Evolutionary conservation across 2,329 filamentous ascomycete genomes (phyloP), one percentile per base, ranked within the genome.

Genomic region (Pyrenophora teres): DNA sequence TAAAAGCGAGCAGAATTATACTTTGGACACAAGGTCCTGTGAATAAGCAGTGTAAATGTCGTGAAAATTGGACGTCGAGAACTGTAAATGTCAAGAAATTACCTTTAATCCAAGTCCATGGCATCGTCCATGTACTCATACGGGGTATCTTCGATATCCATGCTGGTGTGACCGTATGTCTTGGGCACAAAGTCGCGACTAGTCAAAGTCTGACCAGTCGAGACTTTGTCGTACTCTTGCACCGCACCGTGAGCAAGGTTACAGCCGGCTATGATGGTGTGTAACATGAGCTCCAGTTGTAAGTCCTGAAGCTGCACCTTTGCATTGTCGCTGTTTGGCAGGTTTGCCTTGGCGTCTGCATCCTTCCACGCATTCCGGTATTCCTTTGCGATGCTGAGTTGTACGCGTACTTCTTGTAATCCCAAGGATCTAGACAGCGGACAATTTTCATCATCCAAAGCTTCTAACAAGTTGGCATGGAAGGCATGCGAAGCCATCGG

Each of bases 341-440:
- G 16, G 18, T 33, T 46, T 1, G 45, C 48, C 5, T 71, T 70
- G 37, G 82, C 78, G 32, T 85, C 83, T 0, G 82, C 85, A 46
- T 86, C 83, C 73, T 90, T 90, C 87, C 87, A 90, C 8, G 83
- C 77, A 59, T 90, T 90, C 1, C 87, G 77, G 49, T 89, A 78
- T 57, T 88, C 86, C 67, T 90, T 90, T 0, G 87, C 87, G 46
- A 83, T 76, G 44, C 79, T 78, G 3, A 91, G 76, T 46, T 87
- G 82, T n/a, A 76, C 74, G 9, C 80, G 77, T 4, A 86, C 83
- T 2, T 81, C 77, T 0, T 81, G 81, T 0, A 53, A 60, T 0
- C 87, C 87, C 2, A 90, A 71, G 0, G 81, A 77, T 0, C 56
- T 64, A 40, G 84, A 76, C 0, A 90, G 74, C 0, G 86, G 86